Base-by-base conservation (phyloP, 441 rosid species). In the Pelargonium australe region DNA sequence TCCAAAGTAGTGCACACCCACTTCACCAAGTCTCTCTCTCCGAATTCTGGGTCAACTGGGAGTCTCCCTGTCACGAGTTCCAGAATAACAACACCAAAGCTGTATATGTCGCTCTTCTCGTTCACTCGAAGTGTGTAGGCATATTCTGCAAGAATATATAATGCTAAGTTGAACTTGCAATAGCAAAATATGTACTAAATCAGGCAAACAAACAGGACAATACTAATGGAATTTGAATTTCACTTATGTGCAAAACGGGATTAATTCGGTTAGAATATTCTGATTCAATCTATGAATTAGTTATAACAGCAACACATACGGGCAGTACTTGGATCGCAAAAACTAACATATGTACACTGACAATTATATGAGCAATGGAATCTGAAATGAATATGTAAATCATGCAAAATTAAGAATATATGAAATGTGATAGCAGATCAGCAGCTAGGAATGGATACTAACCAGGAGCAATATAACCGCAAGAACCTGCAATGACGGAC, bases 391-490 rank as follows among this genome's bases (percentile, higher is more conserved):
- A 1, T 25, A 2, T 25, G 31, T 25, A 25, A 25, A 25, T 25
- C 31, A 25, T 25, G 31, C 31, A 25, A 25, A 20, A 20, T 20
- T 20, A 25, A 25, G 2, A 2, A 25, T 25, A 25, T 25, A 25
- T 25, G 31, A 25, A 25, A 25, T 25, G 31, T 1, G 31, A 25
- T 25, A 25, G 31, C 31, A 25, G 31, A 25, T 25, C 31, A 25
- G 31, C 31, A 25, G 31, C 31, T 25, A 25, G 31, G 31, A 25
- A 25, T 25, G 31, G 31, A 25, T 25, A 73, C 89, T 73, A 75
- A 91, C 99, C 99, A 78, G 99, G 99, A 45, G 99, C 99, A 66
- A 94, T 91, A 78, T 94, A 94, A 68, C 99, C 99, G 66, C 97
- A 90, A 28, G 99, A 94, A 4, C 99, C 99, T 17, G 99, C 96